A percentile compares a stretch with the other conserved stretches of the same genome.
Conservation (phyloP, 257 asterid species). For the Cruciata laevipes region DNA sequence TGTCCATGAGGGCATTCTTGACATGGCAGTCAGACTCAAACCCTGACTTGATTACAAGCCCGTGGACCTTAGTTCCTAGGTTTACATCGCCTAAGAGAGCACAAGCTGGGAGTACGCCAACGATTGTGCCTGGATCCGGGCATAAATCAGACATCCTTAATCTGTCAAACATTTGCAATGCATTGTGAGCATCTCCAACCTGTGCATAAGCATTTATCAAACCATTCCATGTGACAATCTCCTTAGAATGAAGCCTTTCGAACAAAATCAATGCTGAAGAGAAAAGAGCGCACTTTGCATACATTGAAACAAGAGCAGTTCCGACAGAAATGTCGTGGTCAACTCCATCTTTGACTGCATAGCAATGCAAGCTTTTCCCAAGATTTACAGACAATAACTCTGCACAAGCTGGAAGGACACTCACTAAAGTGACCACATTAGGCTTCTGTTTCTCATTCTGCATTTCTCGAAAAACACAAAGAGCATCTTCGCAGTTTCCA, state of each 20-base stretch:
- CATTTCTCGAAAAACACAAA: constrained; percentile 32
- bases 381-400: constrained; percentile 22
- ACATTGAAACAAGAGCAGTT: constrained; percentile 41
- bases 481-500: constrained; percentile 32
- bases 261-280: constrained; percentile 23
- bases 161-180: constrained; percentile 21
- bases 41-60: constrained; percentile 26
- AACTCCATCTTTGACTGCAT: constrained; percentile 24
- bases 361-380: constrained; percentile 38
- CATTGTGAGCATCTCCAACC: constrained; percentile 22
- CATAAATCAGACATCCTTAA: constrained; percentile 23
- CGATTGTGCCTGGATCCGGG: constrained; percentile 37
- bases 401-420: constrained; percentile 35
- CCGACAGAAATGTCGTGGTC: constrained; percentile 29
- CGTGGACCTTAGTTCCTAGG: constrained; percentile 26
- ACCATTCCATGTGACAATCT: constrained; percentile 41
- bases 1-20: constrained; percentile 31
- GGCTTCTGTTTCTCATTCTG: constrained; percentile 27
- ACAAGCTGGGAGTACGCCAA: constrained; percentile 37
- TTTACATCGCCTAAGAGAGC: constrained; percentile 23
- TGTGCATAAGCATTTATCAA: constrained; percentile 33
- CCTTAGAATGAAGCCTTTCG: constrained; percentile 25
- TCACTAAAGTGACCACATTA: constrained; percentile 27
- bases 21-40: constrained; percentile 31
- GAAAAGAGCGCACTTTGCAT: constrained; percentile 30